Evolutionary conservation across 495 filamentous ascomycete genomes (phyloP), one percentile per base, ranked within the genome.

Genomic region (Penicillium arizonense): DNA sequence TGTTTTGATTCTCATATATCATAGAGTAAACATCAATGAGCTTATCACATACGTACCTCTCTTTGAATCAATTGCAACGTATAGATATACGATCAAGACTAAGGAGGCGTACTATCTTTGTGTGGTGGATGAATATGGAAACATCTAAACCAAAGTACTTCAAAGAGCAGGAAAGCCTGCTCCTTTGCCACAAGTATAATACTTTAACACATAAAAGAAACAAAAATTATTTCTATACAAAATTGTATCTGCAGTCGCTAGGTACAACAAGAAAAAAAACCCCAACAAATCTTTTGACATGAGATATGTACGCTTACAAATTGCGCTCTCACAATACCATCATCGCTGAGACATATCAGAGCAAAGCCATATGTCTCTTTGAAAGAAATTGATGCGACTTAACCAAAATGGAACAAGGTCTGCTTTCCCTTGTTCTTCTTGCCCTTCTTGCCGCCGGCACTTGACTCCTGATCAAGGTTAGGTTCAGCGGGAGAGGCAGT

Each of bases 391-490:
- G 37, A 24, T n/a, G 28, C 34, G 9, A 16, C 55, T 66, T 53
- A 82, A 42, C 79, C 79, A 59, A 81, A 79, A 54, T 81, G 77
- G 62, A 78, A 79, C 45, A 92, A 68, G 4, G 88, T 85, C 71
- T 93, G 87, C 73, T 93, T 93, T 68, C 90, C 88, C 55, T 82
- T 84, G 70, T 89, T 86, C 54, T 86, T 91, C 13, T 87, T 86
- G 49, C 88, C 88, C 69, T 82, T 86, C 68, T 87, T 89, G 0
- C 80, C 79, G 0, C 80, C 79, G 43, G 77, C 78, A 10, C 62
- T 34, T 60, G 70, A 6, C 1, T 71, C 69, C 9, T 68, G 70
- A 13, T 69, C 75, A 3, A 62, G 59, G 6, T 58, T 69, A 10
- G 57, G 60, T 37, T 66, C 61, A 13, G 65, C 50, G 3, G 67